A percentile compares a stretch with the other conserved stretches of the same genome.
phyloP scores from a whole-genome alignment of 1,139 yeast species.

The Kurtzmaniella quercitrusa region DNA sequence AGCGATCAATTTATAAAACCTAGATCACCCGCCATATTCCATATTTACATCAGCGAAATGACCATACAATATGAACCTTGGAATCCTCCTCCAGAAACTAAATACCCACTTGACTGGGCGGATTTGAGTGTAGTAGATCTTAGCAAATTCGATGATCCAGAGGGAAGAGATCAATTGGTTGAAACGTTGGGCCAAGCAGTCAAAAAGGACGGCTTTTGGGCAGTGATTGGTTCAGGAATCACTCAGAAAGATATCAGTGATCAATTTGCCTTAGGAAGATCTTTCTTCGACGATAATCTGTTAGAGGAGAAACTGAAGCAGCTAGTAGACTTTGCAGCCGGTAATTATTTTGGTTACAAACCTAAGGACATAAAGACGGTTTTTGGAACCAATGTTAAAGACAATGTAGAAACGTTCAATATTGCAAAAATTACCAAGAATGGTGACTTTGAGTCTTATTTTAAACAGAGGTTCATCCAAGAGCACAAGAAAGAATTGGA shows the following conservation, averaged over 20 bases:
- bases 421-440: constrained; percentile 30
- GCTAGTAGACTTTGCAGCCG: constrained; percentile 23
- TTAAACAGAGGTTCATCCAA: constrained; percentile 21
- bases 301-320: constrained; percentile 23
- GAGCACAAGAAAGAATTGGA: constrained; percentile 17
- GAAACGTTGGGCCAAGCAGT: constrained; percentile 22
- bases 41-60: not conserved
- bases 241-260: constrained; percentile 21
- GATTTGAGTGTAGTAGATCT: constrained; percentile 25
- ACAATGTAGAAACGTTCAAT: constrained; percentile 28
- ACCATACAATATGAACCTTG: constrained; percentile 11
- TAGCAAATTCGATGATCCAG: constrained; percentile 22
- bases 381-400: constrained; percentile 25
- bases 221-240: constrained; percentile 23
- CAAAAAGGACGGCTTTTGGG: constrained; percentile 30
- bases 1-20: not conserved
- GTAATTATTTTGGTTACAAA: constrained; percentile 32
- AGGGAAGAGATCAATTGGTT: constrained; percentile 24
- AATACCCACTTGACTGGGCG: constrained; percentile 28
- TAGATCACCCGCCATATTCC: not conserved
- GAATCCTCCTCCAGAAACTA: constrained; percentile 23
- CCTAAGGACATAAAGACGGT: constrained; percentile 20
- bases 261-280: constrained; percentile 24
- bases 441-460: constrained; percentile 17
- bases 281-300: constrained; percentile 23